Percentiles rank a stretch among this genome's conserved stretches.
Conservation (phyloP, 805 yeast genomes). For the Nakazawaea siamensis region DNA sequence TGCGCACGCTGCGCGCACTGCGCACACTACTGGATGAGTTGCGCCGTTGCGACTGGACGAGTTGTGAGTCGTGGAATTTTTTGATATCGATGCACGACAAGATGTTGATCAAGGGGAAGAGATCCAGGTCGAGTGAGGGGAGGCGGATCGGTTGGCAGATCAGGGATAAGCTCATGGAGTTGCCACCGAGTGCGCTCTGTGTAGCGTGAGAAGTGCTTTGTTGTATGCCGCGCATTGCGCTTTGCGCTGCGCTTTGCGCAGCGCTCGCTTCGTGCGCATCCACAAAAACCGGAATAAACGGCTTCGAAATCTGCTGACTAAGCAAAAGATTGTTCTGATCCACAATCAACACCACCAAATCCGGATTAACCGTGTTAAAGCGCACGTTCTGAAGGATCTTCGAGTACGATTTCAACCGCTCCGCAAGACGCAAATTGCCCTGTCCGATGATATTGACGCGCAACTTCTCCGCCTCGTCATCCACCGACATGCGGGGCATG, state of each 20-base stretch:
- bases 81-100: constrained; percentile 17
- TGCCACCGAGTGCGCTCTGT: too few relatives aligned
- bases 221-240: too few relatives aligned
- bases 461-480: constrained; percentile 10
- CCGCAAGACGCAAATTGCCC: constrained; percentile 13
- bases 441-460: constrained; percentile 22
- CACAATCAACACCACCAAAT: constrained; percentile 20
- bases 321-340: constrained; percentile 20
- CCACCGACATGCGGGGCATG: constrained; percentile 27
- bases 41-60: too few relatives aligned
- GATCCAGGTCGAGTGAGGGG: constrained; percentile 20
- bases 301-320: constrained; percentile 20
- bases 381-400: constrained; percentile 21
- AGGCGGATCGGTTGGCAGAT: constrained; percentile 25
- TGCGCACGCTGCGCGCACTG: too few relatives aligned
- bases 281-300: constrained; percentile 22
- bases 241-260: too few relatives aligned
- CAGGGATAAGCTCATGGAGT: constrained; percentile 15
- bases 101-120: constrained; percentile 23
- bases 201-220: too few relatives aligned
- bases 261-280: too few relatives aligned
- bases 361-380: constrained; percentile 17
- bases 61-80: constrained; percentile 1
- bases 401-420: constrained; percentile 18
- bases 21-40: too few relatives aligned